phyloP scores from a whole-genome alignment of 2,329 filamentous ascomycete genomes.

The Fusarium nanum region DNA sequence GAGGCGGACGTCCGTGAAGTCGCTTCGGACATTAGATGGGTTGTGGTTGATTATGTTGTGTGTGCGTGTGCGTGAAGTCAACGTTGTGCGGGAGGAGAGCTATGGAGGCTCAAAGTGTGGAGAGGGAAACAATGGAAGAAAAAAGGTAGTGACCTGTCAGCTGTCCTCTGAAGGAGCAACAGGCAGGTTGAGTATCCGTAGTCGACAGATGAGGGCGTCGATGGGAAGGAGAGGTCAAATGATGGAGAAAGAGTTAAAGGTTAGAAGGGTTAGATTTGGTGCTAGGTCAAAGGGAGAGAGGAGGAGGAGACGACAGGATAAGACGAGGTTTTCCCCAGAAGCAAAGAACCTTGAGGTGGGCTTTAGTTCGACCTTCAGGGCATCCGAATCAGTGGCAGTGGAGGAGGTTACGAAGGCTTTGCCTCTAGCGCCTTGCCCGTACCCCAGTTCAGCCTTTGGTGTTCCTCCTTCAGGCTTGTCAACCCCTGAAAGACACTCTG shows the following conservation, averaged over 20 bases:
- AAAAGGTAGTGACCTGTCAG: constrained; percentile 50
- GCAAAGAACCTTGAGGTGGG: constrained; percentile 44
- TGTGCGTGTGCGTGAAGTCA: constrained; percentile 31
- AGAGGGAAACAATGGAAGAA: constrained; percentile 43
- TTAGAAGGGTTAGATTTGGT: constrained; percentile 34
- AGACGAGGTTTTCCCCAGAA: constrained; percentile 55
- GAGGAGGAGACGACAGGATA: constrained; percentile 50
- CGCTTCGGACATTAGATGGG: constrained; percentile 88
- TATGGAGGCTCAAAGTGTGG: constrained; percentile 48
- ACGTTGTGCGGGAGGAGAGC: constrained; percentile 45
- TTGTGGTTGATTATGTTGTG: constrained; percentile 54
- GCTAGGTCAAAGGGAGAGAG: constrained; percentile 48
- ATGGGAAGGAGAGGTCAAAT: constrained; percentile 46
- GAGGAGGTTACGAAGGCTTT: constrained; percentile 54
- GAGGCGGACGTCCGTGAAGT: constrained; percentile 83
- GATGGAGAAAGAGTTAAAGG: constrained; percentile 40
- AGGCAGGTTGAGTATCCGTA: constrained; percentile 49
- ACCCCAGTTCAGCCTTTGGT: constrained; percentile 13
- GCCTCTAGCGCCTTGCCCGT: constrained; percentile 49
- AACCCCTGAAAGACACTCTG: constrained; percentile 30
- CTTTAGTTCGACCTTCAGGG: constrained; percentile 34
- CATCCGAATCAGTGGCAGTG: constrained; percentile 21
- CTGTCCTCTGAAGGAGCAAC: constrained; percentile 54
- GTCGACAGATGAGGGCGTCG: constrained; percentile 48
- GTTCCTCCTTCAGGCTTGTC: constrained; percentile 23